Percentiles rank a stretch among this genome's conserved stretches.
Evolutionary conservation across 257 asterid genomes (phyloP).

Genomic region (Marsdenia floribunda): DNA sequence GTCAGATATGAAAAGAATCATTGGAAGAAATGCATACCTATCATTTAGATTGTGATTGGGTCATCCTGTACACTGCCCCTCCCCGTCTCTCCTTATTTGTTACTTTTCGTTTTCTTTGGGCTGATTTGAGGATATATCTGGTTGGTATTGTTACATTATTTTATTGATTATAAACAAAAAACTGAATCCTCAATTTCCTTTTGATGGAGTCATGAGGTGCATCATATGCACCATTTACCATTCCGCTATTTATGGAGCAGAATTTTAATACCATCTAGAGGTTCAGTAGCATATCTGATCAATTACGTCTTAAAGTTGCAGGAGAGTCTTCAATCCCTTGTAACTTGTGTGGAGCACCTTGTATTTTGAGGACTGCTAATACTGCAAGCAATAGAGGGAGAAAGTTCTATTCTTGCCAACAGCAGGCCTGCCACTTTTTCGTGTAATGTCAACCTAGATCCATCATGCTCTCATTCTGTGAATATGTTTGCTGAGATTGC

Average conservation of each 20-base stretch:
- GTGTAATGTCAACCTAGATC: conserved; percentile 51
- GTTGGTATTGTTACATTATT: not conserved
- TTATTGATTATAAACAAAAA: not conserved
- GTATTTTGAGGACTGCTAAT: conserved; percentile 77
- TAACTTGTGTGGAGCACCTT: conserved; percentile 66
- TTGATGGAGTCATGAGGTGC: not conserved
- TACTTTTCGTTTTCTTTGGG: not conserved
- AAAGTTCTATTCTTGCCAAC: conserved; percentile 83
- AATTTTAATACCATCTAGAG: not conserved
- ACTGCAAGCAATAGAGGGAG: conserved; percentile 87
- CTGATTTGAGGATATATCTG: not conserved
- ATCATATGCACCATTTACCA: not conserved
- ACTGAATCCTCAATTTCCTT: not conserved
- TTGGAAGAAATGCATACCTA: not conserved
- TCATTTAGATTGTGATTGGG: not conserved
- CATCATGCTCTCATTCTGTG: conserved; percentile 8
- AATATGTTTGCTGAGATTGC: conserved; percentile 8
- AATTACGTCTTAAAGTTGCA: conserved; percentile 27
- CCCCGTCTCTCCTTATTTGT: not conserved
- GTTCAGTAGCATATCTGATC: not conserved
- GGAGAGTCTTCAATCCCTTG: conserved; percentile 76
- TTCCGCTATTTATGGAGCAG: not conserved
- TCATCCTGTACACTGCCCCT: not conserved
- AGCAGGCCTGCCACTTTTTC: conserved; percentile 78
- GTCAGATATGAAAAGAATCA: not conserved